These are phyloP conservation scores for Hansenula sp. DNA, from an alignment of 1,139 yeast genomes.

Conservation along the genomic window DNA sequence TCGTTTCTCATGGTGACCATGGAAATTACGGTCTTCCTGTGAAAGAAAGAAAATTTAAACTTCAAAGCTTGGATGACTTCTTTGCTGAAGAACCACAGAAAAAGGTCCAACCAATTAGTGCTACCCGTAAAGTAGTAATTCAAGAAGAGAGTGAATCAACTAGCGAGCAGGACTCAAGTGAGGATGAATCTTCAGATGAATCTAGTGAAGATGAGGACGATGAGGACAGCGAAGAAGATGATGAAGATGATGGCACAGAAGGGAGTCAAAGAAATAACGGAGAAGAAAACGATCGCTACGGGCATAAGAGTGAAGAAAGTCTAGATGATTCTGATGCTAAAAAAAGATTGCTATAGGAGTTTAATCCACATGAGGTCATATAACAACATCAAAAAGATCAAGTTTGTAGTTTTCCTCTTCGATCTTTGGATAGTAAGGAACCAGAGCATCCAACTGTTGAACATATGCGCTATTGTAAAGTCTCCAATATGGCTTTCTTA, in stretches of 20 bases:
- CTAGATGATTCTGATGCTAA: conserved; percentile 6
- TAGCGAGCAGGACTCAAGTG: conserved; percentile 22
- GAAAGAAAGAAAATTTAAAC: conserved; percentile 37
- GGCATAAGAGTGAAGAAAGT: conserved; percentile 10
- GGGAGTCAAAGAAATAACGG: conserved; percentile 10
- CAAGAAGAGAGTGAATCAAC: conserved; percentile 26
- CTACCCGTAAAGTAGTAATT: conserved; percentile 11
- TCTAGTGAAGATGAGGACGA: conserved; percentile 18
- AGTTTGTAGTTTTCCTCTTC: conserved; percentile 32
- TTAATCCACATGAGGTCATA: neutral
- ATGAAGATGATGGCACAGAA: conserved; percentile 2
- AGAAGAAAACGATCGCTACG: conserved; percentile 6
- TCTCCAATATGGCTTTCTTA: conserved; percentile 82
- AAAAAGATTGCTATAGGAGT: conserved; percentile 4
- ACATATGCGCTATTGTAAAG: conserved; percentile 74
- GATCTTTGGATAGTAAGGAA: conserved; percentile 74
- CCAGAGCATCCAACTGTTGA: conserved; percentile 69
- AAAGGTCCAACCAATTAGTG: too few species aligned
- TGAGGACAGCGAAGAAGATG: conserved; percentile 11
- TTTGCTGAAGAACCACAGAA: conserved; percentile 70
- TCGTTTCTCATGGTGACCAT: neutral
- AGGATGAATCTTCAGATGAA: conserved; percentile 27
- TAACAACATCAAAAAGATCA: conserved; percentile 35
- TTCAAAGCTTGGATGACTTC: conserved; percentile 83
- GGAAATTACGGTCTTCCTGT: conserved; percentile 4